Conservation (phyloP, 2,329 filamentous ascomycete species). For the Verticillium nubilum region DNA sequence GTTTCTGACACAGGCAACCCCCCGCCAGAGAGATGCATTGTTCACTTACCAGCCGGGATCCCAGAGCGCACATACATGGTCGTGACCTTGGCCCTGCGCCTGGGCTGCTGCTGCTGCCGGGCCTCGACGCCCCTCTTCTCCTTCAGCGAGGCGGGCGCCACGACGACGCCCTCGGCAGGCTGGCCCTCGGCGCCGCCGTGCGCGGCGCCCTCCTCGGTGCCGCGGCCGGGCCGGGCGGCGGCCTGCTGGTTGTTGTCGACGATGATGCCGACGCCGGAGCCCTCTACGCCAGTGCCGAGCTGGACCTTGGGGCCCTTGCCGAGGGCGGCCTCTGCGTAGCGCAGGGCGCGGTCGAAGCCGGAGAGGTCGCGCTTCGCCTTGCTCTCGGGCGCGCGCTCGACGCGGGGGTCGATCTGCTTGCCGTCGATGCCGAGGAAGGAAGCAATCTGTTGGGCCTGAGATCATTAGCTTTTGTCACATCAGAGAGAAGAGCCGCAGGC, state of each 20-base stretch:
- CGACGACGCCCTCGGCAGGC: neutral
- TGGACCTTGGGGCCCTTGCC: slow-evolving; percentile 31
- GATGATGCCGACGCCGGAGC: slow-evolving; percentile 33
- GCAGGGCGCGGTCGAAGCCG: slow-evolving; percentile 34
- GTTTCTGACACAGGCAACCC: neutral
- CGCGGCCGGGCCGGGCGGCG: slow-evolving; percentile 19
- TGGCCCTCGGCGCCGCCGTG: slow-evolving; percentile 3
- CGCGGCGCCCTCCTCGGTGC: slow-evolving; percentile 1
- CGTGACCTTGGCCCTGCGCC: slow-evolving; percentile 35
- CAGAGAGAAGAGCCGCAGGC: neutral
- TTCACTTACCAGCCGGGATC: slow-evolving; percentile 34
- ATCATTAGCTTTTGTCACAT: neutral
- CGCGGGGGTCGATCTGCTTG: slow-evolving; percentile 41
- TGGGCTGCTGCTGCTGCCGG: slow-evolving; percentile 16
- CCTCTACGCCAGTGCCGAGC: slow-evolving; percentile 32
- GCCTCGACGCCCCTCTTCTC: slow-evolving; percentile 5
- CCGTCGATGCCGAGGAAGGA: slow-evolving; percentile 38
- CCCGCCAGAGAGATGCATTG: neutral
- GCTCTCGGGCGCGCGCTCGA: slow-evolving; percentile 14
- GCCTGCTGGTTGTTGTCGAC: slow-evolving; percentile 24
- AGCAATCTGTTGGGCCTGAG: slow-evolving; percentile 33
- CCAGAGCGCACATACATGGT: slow-evolving; percentile 41
- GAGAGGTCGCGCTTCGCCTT: slow-evolving; percentile 28
- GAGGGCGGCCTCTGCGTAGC: slow-evolving; percentile 31
- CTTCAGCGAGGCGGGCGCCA: neutral